Evolutionary conservation across 495 filamentous ascomycete genomes (phyloP).

Genomic region (Penicillium parvum): DNA sequence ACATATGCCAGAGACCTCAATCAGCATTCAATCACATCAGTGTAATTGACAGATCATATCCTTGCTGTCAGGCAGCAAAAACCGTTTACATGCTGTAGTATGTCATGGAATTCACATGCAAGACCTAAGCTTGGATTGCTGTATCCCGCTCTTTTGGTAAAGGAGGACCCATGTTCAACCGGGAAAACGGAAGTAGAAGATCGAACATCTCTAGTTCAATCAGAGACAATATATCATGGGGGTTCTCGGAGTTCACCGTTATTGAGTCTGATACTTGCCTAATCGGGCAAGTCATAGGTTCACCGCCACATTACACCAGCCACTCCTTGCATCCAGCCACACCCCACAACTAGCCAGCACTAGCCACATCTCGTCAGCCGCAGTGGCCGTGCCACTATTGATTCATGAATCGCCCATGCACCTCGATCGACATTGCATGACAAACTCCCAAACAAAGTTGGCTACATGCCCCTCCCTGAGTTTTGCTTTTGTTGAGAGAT

Average conservation of each 20-base stretch:
- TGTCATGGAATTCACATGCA: constrained; percentile 9
- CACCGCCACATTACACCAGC: constrained; percentile 24
- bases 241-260: constrained; percentile 1
- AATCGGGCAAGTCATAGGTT: constrained; percentile 11
- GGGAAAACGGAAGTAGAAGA: neutral
- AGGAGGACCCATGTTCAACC: constrained; percentile 10
- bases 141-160: constrained; percentile 6
- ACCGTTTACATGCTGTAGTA: neutral
- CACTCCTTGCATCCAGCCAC: constrained; percentile 27
- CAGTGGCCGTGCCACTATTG: constrained; percentile 23
- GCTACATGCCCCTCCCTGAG: neutral
- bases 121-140: constrained; percentile 1
- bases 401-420: neutral
- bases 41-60: constrained; percentile 15
- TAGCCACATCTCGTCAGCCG: constrained; percentile 12
- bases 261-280: neutral
- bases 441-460: constrained; percentile 3
- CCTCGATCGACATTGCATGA: constrained; percentile 6
- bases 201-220: neutral
- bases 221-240: neutral
- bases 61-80: constrained; percentile 3
- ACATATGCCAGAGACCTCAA: too few relatives aligned
- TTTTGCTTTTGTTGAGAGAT: constrained; percentile 13
- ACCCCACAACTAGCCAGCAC: too few relatives aligned
- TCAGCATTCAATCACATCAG: too few relatives aligned